These are phyloP conservation scores for Tephrocybe sp. DNA, from an alignment of 768 basidiomycete species.

Conservation along the genomic window DNA sequence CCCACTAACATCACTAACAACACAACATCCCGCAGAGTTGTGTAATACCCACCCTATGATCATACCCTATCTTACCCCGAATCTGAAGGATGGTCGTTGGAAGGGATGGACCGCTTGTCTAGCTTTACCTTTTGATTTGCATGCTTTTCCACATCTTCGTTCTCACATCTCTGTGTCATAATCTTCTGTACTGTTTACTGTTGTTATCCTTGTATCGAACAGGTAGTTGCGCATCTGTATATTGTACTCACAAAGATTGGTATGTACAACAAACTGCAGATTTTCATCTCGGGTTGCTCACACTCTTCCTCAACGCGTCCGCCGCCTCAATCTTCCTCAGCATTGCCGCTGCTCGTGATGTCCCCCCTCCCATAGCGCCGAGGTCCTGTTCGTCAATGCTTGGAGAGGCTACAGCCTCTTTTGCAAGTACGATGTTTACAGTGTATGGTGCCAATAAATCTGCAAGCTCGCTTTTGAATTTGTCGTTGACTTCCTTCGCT, in stretches of 20 bases:
- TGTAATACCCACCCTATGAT: conserved; percentile 1
- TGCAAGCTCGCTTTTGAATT: conserved; percentile 9
- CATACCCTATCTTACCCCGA: neutral
- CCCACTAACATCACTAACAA: conserved; percentile 43
- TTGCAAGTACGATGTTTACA: conserved; percentile 5
- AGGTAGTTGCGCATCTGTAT: neutral
- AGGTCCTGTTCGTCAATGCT: neutral
- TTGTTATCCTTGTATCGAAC: conserved; percentile 11
- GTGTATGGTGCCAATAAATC: conserved; percentile 4
- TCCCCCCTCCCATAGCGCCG: neutral
- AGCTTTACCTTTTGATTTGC: neutral
- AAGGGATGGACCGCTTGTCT: conserved; percentile 1
- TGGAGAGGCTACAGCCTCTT: neutral
- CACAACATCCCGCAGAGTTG: conserved; percentile 19
- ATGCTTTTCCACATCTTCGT: conserved; percentile 11
- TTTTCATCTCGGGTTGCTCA: neutral
- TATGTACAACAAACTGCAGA: neutral
- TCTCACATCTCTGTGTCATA: conserved; percentile 3
- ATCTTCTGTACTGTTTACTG: conserved; percentile 3
- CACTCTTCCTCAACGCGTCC: neutral
- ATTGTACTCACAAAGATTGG: neutral
- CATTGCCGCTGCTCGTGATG: neutral
- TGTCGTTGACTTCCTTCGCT: conserved; percentile 1
- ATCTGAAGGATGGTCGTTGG: conserved; percentile 4
- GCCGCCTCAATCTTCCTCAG: neutral